A percentile compares a stretch with the other conserved stretches of the same genome.
These are phyloP conservation scores for Micractinium sp. DNA, from an alignment of 139 green algal genomes.

Conservation along the genomic window DNA sequence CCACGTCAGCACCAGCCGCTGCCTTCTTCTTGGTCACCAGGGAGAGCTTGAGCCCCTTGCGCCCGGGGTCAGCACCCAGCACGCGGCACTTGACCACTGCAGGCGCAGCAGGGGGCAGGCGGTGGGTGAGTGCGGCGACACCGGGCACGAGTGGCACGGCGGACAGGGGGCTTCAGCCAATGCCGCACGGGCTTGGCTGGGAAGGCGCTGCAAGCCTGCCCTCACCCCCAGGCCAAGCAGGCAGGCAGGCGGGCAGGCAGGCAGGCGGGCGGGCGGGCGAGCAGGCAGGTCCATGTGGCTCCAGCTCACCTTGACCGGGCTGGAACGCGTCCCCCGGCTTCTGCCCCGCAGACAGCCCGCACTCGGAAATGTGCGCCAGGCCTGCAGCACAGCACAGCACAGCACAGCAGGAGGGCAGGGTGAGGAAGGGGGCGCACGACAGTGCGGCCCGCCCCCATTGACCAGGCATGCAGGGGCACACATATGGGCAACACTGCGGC, in stretches of 20 bases:
- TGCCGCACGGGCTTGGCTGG: too few relatives aligned
- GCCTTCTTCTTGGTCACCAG: conserved; percentile 33
- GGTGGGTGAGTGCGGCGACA: background rate
- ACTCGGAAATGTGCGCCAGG: conserved; percentile 45
- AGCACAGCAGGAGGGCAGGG: too few relatives aligned
- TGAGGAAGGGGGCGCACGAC: background rate
- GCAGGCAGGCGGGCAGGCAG: background rate
- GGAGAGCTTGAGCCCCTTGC: conserved; percentile 58
- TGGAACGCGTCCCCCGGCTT: conserved; percentile 62
- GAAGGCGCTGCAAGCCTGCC: background rate
- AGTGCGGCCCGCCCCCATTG: background rate
- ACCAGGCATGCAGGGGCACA: too few relatives aligned
- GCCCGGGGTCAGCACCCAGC: conserved; percentile 47
- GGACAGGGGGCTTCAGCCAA: too few relatives aligned
- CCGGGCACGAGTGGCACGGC: too few relatives aligned
- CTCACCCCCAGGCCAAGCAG: background rate
- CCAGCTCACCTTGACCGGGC: conserved; percentile 58
- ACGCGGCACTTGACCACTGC: conserved; percentile 57
- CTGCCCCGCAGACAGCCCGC: conserved; percentile 73
- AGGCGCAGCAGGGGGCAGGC: background rate
- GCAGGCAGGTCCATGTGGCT: background rate
- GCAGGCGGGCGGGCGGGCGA: background rate
- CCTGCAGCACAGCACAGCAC: background rate
- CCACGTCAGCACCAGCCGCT: background rate
- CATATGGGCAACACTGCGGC: background rate